Evolutionary conservation across 345 rosid genomes (phyloP).

Genomic region (Dimocarpus longan): DNA sequence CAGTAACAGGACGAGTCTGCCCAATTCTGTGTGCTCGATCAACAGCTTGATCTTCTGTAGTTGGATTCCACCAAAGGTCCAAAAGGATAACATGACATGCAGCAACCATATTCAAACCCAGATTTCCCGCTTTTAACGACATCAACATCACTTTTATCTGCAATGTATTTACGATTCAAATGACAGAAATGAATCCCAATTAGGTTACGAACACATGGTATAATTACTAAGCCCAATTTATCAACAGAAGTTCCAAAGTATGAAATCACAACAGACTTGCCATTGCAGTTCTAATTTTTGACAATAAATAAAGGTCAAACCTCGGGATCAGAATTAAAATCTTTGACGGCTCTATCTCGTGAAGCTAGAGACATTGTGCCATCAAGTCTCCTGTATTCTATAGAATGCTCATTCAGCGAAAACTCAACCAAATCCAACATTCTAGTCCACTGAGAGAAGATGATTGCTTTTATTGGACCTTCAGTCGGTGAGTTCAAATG

Average conservation of each 20-base stretch:
- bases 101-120: slow-evolving; percentile 97
- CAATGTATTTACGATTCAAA: slow-evolving; percentile 21
- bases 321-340: slow-evolving; percentile 76
- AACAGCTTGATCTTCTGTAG: slow-evolving; percentile 95
- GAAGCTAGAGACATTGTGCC: slow-evolving; percentile 79
- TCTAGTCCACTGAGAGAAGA: slow-evolving; percentile 95
- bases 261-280: background rate
- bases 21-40: slow-evolving; percentile 99
- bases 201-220: background rate
- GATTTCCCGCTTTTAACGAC: slow-evolving; percentile 96
- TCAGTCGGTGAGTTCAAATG: slow-evolving; percentile 33
- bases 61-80: slow-evolving; percentile 99
- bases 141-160: slow-evolving; percentile 91
- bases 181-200: background rate
- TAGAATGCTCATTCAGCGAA: slow-evolving; percentile 47
- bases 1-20: slow-evolving; percentile 93
- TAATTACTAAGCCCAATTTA: background rate
- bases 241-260: slow-evolving; percentile 3
- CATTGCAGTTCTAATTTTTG: background rate
- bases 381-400: slow-evolving; percentile 84
- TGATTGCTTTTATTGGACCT: slow-evolving; percentile 70
- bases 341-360: slow-evolving; percentile 86
- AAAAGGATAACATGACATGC: slow-evolving; percentile 93
- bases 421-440: slow-evolving; percentile 84
- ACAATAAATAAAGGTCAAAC: slow-evolving; percentile 34